Evolutionary conservation across 106 monocot genomes (phyloP).

Genomic region (Dioscorea zingiberensis): DNA sequence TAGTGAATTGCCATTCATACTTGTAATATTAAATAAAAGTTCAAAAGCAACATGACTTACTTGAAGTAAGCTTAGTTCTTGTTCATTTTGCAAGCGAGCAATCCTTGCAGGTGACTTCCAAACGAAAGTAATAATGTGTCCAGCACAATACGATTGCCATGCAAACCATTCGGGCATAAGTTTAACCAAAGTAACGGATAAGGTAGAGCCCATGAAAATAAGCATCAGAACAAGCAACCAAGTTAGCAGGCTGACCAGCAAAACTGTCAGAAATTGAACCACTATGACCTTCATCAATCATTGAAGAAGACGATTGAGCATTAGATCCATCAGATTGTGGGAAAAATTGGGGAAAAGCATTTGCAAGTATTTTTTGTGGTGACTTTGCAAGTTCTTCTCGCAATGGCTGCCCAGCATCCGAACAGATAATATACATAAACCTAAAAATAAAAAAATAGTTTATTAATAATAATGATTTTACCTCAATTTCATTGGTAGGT

Average conservation of each 20-base stretch:
- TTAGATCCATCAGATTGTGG: constrained; percentile 32
- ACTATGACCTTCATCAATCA: constrained; percentile 43
- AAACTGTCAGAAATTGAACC: constrained; percentile 41
- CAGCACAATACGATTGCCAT: constrained; percentile 73
- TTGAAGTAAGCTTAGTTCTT: constrained; percentile 83
- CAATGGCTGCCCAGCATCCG: constrained; percentile 78
- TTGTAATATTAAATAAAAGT: too few species aligned
- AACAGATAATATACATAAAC: constrained; percentile 90
- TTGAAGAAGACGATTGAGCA: constrained; percentile 32
- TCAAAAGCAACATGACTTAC: constrained; percentile 15
- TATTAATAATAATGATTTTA: neutral
- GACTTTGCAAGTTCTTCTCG: constrained; percentile 90
- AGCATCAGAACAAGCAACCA: constrained; percentile 44
- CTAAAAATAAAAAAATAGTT: constrained; percentile 33
- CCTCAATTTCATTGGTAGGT: neutral
- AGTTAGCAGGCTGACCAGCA: constrained; percentile 18
- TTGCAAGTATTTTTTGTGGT: constrained; percentile 79
- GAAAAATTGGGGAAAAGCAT: constrained; percentile 75
- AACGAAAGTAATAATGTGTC: constrained; percentile 69
- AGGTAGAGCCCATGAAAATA: constrained; percentile 96
- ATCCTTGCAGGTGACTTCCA: constrained; percentile 92
- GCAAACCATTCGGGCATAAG: constrained; percentile 92
- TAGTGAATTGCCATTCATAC: neutral
- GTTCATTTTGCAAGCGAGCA: constrained; percentile 82
- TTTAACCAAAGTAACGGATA: constrained; percentile 79